These are phyloP conservation scores for Penicillium steckii DNA, from an alignment of 495 filamentous ascomycete species.

Conservation along the genomic window DNA sequence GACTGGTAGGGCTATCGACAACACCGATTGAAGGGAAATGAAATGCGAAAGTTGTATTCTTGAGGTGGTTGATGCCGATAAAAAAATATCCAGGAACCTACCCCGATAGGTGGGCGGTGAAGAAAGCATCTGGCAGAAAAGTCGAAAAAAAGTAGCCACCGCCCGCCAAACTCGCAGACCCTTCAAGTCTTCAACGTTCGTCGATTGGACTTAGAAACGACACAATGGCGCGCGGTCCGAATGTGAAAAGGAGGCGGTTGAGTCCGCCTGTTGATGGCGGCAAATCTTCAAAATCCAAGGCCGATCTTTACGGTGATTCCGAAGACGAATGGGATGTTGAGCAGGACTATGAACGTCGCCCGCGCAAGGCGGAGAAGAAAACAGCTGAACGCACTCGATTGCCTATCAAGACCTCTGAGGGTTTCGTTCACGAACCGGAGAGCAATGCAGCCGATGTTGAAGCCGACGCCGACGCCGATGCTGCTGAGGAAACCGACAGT, in stretches of 20 bases:
- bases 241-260: conserved; percentile 53
- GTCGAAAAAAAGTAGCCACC: conserved; percentile 15
- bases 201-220: conserved; percentile 2
- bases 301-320: conserved; percentile 35
- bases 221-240: conserved; percentile 48
- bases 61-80: not conserved
- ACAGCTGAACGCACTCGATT: conserved; percentile 70
- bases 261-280: conserved; percentile 49
- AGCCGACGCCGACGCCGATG: conserved; percentile 41
- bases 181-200: conserved; percentile 25
- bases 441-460: conserved; percentile 29
- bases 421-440: conserved; percentile 62
- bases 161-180: conserved; percentile 18
- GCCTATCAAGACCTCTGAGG: conserved; percentile 79
- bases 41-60: not conserved
- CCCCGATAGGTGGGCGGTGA: conserved; percentile 3
- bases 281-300: conserved; percentile 34
- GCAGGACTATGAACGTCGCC: conserved; percentile 81
- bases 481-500: conserved; percentile 50
- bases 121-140: conserved; percentile 16
- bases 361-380: conserved; percentile 69
- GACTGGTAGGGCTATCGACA: conserved; percentile 3
- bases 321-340: conserved; percentile 79
- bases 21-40: not conserved
- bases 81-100: conserved; percentile 1